These are phyloP conservation scores for Hanseniaspora hatyaiensis DNA, from an alignment of 805 yeast genomes.

Conservation along the genomic window DNA sequence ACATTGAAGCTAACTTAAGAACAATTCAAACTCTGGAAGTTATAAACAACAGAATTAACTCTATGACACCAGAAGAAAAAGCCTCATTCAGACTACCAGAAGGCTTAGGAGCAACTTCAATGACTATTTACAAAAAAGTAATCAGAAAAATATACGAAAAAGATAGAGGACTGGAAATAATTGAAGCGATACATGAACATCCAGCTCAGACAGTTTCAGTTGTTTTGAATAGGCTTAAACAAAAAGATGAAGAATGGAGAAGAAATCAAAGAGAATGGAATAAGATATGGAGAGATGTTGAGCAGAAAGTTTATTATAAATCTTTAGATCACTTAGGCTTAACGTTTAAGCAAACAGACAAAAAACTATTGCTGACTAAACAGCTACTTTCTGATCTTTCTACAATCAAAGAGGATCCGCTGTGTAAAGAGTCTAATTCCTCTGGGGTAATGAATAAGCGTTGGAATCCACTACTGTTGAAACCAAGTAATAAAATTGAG, in stretches of 20 bases:
- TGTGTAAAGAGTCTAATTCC: slow-evolving; percentile 1
- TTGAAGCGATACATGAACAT: slow-evolving; percentile 87
- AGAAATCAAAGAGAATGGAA: slow-evolving; percentile 98
- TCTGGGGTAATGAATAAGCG: slow-evolving; percentile 43
- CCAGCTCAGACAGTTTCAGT: slow-evolving; percentile 94
- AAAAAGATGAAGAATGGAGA: slow-evolving; percentile 98
- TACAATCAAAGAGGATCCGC: slow-evolving; percentile 68
- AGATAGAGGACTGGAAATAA: slow-evolving; percentile 90
- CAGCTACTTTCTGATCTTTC: slow-evolving; percentile 84
- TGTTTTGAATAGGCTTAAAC: slow-evolving; percentile 82
- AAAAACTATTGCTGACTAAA: slow-evolving; percentile 78
- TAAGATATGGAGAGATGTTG: slow-evolving; percentile 97
- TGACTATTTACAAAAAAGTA: slow-evolving; percentile 85
- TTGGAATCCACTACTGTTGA: slow-evolving; percentile 73
- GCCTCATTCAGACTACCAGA: slow-evolving; percentile 76
- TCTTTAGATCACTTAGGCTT: slow-evolving; percentile 90
- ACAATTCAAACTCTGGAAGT: slow-evolving; percentile 93
- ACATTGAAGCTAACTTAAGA: slow-evolving; percentile 87
- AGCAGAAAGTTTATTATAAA: slow-evolving; percentile 85
- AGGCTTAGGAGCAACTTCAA: slow-evolving; percentile 84
- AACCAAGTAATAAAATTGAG: slow-evolving; percentile 63
- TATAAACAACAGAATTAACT: slow-evolving; percentile 83
- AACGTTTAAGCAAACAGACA: slow-evolving; percentile 93
- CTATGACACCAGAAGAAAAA: slow-evolving; percentile 85
- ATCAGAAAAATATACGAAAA: slow-evolving; percentile 85